phyloP scores from a whole-genome alignment of 1,284 basidiomycete species.

The Melampsora larici-populina region DNA sequence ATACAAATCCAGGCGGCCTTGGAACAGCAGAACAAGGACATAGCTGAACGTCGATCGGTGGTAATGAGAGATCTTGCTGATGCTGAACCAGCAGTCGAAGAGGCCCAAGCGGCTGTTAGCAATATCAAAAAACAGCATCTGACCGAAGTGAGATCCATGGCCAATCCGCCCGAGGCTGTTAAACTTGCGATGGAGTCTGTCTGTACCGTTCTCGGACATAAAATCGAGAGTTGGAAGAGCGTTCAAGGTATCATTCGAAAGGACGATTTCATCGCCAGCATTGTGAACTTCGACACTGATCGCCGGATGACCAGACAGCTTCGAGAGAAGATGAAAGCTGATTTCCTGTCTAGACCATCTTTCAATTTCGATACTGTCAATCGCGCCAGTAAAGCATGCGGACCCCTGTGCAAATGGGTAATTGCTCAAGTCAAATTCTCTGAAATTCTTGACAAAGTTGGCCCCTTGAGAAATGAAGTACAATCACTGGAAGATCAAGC shows the following conservation, averaged over 20 bases:
- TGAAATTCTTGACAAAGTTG: slow-evolving; percentile 95
- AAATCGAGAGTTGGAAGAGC: slow-evolving; percentile 93
- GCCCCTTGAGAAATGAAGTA: slow-evolving; percentile 92
- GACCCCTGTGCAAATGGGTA: slow-evolving; percentile 96
- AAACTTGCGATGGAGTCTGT: slow-evolving; percentile 99
- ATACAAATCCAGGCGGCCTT: slow-evolving; percentile 92
- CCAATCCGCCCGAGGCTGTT: slow-evolving; percentile 95
- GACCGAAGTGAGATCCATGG: slow-evolving; percentile 97
- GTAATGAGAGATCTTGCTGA: slow-evolving; percentile 95
- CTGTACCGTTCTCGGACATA: slow-evolving; percentile 94
- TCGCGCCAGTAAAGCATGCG: slow-evolving; percentile 93
- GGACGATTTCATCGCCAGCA: slow-evolving; percentile 94
- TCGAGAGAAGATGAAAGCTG: slow-evolving; percentile 87
- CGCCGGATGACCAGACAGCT: slow-evolving; percentile 82
- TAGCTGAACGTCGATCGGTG: slow-evolving; percentile 77
- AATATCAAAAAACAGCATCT: slow-evolving; percentile 97
- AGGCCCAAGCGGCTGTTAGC: slow-evolving; percentile 90
- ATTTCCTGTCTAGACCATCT: slow-evolving; percentile 83
- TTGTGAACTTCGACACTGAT: slow-evolving; percentile 94
- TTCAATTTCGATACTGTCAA: slow-evolving; percentile 96
- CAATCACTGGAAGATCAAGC: slow-evolving; percentile 87
- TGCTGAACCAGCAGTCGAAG: slow-evolving; percentile 93
- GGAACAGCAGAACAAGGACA: slow-evolving; percentile 82
- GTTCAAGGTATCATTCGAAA: slow-evolving; percentile 94
- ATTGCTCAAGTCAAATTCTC: slow-evolving; percentile 96